These are phyloP conservation scores for Epichloe brachyelytri DNA, from an alignment of 2,329 filamentous ascomycete species.

Conservation along the genomic window DNA sequence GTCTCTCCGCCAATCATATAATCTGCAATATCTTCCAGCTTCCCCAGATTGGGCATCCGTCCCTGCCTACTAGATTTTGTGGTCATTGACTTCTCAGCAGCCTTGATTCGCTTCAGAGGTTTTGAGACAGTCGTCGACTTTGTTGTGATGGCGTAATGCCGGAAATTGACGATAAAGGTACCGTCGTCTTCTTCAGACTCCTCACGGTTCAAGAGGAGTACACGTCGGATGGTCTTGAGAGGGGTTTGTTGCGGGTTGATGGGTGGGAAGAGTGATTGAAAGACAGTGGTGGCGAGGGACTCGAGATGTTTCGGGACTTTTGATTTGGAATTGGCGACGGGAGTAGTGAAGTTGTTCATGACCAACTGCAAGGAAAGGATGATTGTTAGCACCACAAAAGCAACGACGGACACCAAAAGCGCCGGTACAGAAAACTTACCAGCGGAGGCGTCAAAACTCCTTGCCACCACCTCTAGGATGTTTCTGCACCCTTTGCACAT, in stretches of 20 bases:
- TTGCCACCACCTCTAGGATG: constrained; percentile 72
- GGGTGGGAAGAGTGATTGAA: constrained; percentile 89
- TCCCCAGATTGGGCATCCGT: constrained; percentile 72
- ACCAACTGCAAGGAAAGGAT: constrained; percentile 47
- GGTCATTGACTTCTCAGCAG: constrained; percentile 65
- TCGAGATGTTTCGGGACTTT: constrained; percentile 90
- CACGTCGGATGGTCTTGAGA: constrained; percentile 80
- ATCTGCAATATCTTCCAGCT: constrained; percentile 85
- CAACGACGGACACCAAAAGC: not conserved
- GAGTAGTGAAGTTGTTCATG: constrained; percentile 90
- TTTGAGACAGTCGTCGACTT: constrained; percentile 75
- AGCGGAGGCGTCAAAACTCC: constrained; percentile 78
- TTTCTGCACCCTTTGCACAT: constrained; percentile 72
- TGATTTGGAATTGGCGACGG: constrained; percentile 44
- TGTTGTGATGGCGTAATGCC: constrained; percentile 93
- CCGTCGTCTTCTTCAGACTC: constrained; percentile 43
- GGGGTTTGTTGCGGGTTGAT: constrained; percentile 88
- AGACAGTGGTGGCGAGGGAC: constrained; percentile 81
- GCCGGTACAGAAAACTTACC: constrained; percentile 28
- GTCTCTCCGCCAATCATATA: constrained; percentile 78
- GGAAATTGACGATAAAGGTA: constrained; percentile 71
- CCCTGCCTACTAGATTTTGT: constrained; percentile 50
- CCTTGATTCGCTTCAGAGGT: constrained; percentile 69
- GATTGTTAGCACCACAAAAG: not conserved
- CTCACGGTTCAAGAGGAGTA: constrained; percentile 82